Evolutionary conservation across 495 filamentous ascomycete genomes (phyloP).

Genomic region (Talaromyces ruber): DNA sequence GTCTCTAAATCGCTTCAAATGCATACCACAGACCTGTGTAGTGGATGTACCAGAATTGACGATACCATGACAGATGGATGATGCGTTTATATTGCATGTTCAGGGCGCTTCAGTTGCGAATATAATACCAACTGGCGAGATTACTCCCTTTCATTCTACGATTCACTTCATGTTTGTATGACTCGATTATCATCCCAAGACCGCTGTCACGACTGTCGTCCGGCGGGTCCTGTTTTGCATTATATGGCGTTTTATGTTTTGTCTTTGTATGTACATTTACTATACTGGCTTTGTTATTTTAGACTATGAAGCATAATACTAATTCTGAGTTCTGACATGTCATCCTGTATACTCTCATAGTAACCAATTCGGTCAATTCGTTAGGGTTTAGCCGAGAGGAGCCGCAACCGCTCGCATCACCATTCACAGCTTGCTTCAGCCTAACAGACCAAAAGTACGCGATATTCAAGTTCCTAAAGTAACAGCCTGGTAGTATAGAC

Average conservation of each 20-base stretch:
- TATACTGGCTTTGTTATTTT: not conserved
- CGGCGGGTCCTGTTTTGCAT: conserved; percentile 1
- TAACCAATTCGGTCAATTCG: not conserved
- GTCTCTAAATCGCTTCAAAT: too few species aligned
- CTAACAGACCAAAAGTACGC: not conserved
- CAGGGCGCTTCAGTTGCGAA: not conserved
- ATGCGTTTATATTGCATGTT: not conserved
- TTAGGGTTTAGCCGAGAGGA: conserved; percentile 40
- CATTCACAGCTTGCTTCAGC: not conserved
- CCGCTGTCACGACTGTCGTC: not conserved
- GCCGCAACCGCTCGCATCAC: conserved; percentile 10
- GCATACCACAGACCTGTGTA: too few species aligned
- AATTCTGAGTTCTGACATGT: not conserved
- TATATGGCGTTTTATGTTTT: not conserved
- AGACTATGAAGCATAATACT: not conserved
- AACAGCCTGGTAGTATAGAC: not conserved
- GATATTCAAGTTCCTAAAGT: not conserved
- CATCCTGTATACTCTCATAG: not conserved
- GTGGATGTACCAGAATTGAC: too few species aligned
- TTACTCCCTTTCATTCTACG: not conserved
- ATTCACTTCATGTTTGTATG: not conserved
- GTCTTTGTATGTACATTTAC: not conserved
- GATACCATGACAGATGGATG: too few species aligned
- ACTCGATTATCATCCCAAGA: not conserved
- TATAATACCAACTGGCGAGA: not conserved